Base-by-base conservation (phyloP, 495 filamentous ascomycete genomes). In the Letharia lupina region DNA sequence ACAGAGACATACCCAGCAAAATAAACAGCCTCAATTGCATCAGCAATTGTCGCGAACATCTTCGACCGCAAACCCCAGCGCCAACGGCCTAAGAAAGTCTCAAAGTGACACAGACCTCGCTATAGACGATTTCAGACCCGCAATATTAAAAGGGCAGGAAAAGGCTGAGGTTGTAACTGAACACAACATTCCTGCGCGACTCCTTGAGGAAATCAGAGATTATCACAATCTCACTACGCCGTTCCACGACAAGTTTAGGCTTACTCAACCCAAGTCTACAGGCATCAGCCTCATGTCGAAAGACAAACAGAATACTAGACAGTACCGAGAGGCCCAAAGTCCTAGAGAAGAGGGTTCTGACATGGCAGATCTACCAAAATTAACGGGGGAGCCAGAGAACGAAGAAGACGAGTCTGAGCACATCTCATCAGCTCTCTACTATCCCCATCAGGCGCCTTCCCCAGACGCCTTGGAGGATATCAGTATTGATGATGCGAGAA, bases 371-470 rank as follows among this genome's bases (percentile, higher is more conserved):
- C 23, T 28, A 59, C 56, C 44, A 47, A 79, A 69, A 66, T 8
- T 42, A 39, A 18, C 50, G 56, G 20, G 40, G 58, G 68, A 65
- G 28, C 33, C 56, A 65, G 76, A 75, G 62, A 81, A 83, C 70
- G 89, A 89, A 62, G 89, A 89, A 44, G 91, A 96, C 37, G 91
- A 94, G 63, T 92, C 91, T 52, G 94, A 98, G 72, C 91, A 96
- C 74, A 97, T 98, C 59, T 93, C 90, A 12, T 97, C 93, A 50
- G 93, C 93, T 15, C 80, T 96, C 62, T 98, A 98, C 75, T 84
- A 94, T 68, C 94, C 94, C 28, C 94, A 98, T 78, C 86, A 89
- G 76, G 82, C 83, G 62, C 82, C 82, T n/a, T 71, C 79, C 5
- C 66, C 68, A n/a, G 68, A 83, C 60, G 75, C 81, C 52, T 78